phyloP scores from a whole-genome alignment of 208 protist genomes.

The Leishmania gerbilli region DNA sequence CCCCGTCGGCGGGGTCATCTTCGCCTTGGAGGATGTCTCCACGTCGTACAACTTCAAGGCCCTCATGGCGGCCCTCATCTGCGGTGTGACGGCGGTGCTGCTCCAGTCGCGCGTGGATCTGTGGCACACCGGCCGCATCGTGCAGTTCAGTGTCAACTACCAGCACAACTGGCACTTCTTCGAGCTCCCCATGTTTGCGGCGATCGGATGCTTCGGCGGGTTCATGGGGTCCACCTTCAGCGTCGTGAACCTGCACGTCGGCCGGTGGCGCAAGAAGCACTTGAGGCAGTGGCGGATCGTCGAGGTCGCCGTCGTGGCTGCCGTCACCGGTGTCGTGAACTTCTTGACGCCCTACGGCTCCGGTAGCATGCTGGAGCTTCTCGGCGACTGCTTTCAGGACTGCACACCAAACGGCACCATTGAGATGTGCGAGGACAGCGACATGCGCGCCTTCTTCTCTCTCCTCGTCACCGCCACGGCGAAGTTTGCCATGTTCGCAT shows the following conservation, averaged over 20 bases:
- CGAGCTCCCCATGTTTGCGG: constrained; percentile 68
- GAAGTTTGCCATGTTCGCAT: constrained; percentile 62
- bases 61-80: constrained; percentile 89
- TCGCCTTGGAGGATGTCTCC: constrained; percentile 81
- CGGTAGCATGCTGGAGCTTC: constrained; percentile 61
- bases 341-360: constrained; percentile 69
- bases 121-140: constrained; percentile 74
- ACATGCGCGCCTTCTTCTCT: constrained; percentile 50
- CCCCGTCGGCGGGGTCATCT: constrained; percentile 78
- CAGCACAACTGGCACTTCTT: constrained; percentile 85
- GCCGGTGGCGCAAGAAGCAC: constrained; percentile 52
- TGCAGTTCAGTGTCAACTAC: constrained; percentile 88
- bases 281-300: constrained; percentile 71
- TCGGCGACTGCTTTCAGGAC: constrained; percentile 77
- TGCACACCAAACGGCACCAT: constrained; percentile 52
- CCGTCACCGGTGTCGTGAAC: constrained; percentile 62
- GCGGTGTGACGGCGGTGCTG: constrained; percentile 80
- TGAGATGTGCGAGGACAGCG: constrained; percentile 57
- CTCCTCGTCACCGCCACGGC: constrained; percentile 57
- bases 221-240: constrained; percentile 74
- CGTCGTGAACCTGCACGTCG: constrained; percentile 56
- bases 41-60: constrained; percentile 85
- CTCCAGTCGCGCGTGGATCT: constrained; percentile 72
- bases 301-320: constrained; percentile 61
- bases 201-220: constrained; percentile 69